Conservation (phyloP, 345 rosid genomes). For the Moricandia arvensis region DNA sequence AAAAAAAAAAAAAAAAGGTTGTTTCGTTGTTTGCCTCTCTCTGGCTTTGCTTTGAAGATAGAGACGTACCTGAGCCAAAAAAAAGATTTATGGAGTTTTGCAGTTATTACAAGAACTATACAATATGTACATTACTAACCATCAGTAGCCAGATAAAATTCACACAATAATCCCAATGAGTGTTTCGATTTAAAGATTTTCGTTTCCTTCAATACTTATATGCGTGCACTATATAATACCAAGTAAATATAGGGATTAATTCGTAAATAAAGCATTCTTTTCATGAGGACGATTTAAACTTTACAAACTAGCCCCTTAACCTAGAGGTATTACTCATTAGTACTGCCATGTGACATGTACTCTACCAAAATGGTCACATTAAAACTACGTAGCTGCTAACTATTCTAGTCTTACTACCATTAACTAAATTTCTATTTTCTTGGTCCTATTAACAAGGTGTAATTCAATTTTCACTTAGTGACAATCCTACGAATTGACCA, state of each 20-base stretch:
- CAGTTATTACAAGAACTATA: conserved; percentile 18
- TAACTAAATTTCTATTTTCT: neutral
- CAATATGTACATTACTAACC: conserved; percentile 11
- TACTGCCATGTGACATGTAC: conserved; percentile 5
- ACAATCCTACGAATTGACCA: neutral
- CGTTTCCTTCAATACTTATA: too few relatives aligned
- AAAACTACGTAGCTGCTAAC: neutral
- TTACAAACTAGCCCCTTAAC: conserved; percentile 10
- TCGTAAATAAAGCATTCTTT: conserved; percentile 7
- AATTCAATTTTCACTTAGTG: neutral
- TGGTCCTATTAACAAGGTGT: conserved; percentile 4
- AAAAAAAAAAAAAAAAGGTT: too few relatives aligned
- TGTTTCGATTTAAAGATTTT: neutral
- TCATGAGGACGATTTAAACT: neutral
- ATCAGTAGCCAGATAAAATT: neutral
- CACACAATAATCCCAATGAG: neutral
- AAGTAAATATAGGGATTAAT: neutral
- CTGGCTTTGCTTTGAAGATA: conserved; percentile 28
- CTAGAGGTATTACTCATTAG: neutral
- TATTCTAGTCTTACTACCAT: conserved; percentile 6
- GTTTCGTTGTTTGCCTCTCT: neutral
- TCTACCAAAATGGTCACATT: conserved; percentile 19
- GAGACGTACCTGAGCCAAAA: conserved; percentile 11
- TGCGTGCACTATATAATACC: neutral
- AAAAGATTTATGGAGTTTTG: conserved; percentile 1